These are phyloP conservation scores for Quercus alba DNA, from an alignment of 306 rosid genomes.

Conservation along the genomic window DNA sequence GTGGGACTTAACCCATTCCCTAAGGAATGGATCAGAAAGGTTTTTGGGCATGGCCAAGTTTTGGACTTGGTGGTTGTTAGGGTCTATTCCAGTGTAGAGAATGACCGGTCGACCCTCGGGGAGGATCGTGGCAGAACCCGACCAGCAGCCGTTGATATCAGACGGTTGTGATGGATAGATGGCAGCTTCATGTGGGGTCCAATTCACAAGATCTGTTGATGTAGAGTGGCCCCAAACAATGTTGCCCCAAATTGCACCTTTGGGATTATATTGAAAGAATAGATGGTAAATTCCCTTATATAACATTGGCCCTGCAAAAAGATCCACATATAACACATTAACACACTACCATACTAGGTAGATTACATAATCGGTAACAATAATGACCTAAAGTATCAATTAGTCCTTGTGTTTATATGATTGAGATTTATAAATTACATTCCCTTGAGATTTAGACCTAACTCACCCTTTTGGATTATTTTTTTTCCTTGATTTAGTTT, in stretches of 20 bases:
- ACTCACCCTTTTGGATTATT: too few species aligned
- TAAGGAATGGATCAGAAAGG: slow-evolving; percentile 67
- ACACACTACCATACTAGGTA: too few species aligned
- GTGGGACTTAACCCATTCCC: slow-evolving; percentile 63
- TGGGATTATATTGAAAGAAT: slow-evolving; percentile 81
- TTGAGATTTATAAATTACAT: too few species aligned
- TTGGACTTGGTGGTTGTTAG: slow-evolving; percentile 60
- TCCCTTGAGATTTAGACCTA: too few species aligned
- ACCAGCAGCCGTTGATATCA: slow-evolving; percentile 83
- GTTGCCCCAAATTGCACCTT: slow-evolving; percentile 70
- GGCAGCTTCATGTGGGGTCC: slow-evolving; percentile 68
- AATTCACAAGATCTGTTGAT: slow-evolving; percentile 74
- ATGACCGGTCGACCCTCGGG: slow-evolving; percentile 55
- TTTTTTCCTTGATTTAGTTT: too few species aligned
- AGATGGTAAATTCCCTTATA: slow-evolving; percentile 71
- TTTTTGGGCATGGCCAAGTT: slow-evolving; percentile 69
- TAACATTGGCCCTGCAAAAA: slow-evolving; percentile 51
- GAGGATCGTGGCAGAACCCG: slow-evolving; percentile 73
- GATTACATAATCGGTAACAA: too few species aligned
- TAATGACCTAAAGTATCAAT: too few species aligned
- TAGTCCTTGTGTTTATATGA: too few species aligned
- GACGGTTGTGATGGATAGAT: slow-evolving; percentile 58
- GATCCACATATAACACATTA: neutral
- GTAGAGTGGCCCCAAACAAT: slow-evolving; percentile 89
- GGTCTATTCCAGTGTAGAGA: slow-evolving; percentile 74